Percentiles rank a stretch among this genome's conserved stretches.
These are phyloP conservation scores for Mycena haematopus DNA, from an alignment of 768 basidiomycete genomes.

Conservation along the genomic window DNA sequence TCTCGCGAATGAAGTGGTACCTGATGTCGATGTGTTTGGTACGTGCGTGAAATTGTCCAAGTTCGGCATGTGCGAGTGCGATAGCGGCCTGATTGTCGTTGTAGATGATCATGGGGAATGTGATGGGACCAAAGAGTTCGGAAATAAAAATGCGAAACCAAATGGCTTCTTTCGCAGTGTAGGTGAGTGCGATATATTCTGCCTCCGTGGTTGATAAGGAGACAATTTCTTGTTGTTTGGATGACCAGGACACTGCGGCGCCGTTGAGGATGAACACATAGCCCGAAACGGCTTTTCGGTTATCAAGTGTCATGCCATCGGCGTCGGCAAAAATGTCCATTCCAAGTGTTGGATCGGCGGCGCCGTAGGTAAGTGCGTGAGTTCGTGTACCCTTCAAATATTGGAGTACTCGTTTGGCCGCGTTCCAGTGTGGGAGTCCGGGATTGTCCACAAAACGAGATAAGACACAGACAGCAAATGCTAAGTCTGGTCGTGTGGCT, in stretches of 20 bases:
- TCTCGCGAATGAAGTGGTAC: constrained; percentile 16
- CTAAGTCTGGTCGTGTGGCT: background rate
- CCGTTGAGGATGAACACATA: constrained; percentile 31
- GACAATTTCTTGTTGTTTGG: constrained; percentile 41
- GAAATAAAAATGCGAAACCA: constrained; percentile 33
- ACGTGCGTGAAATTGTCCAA: constrained; percentile 15
- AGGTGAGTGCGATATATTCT: constrained; percentile 16
- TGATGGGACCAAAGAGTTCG: constrained; percentile 26
- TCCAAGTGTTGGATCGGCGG: constrained; percentile 2
- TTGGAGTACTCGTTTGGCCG: constrained; percentile 15
- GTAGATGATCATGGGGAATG: constrained; percentile 24
- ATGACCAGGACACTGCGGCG: constrained; percentile 21
- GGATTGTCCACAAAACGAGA: constrained; percentile 14
- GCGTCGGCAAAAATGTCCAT: constrained; percentile 19
- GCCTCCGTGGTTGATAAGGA: constrained; percentile 17
- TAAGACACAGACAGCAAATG: background rate
- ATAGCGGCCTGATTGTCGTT: constrained; percentile 20
- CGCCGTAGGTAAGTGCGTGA: constrained; percentile 11
- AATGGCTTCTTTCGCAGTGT: constrained; percentile 32
- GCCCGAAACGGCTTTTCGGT: constrained; percentile 16
- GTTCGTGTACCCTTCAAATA: constrained; percentile 20
- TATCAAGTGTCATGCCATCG: constrained; percentile 19
- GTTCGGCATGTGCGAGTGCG: constrained; percentile 15
- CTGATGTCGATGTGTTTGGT: constrained; percentile 22
- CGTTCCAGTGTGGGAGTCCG: constrained; percentile 6